Conservation (phyloP, 768 basidiomycete species). For the Serendipita sp. region DNA sequence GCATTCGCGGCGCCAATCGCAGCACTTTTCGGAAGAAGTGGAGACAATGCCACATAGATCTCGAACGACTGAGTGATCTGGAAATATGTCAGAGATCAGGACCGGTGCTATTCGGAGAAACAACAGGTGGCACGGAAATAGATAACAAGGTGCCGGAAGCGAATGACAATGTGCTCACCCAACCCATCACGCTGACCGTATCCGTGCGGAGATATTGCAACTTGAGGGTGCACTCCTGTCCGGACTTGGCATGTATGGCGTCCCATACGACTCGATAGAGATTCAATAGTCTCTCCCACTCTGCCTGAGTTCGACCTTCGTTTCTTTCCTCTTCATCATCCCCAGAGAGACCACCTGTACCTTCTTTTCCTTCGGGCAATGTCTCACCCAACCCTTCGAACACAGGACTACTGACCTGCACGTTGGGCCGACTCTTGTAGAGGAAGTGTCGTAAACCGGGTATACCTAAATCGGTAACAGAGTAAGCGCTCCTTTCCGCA, state of each 20-base stretch:
- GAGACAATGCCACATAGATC: constrained; percentile 70
- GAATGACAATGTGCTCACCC: constrained; percentile 45
- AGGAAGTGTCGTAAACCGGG: constrained; percentile 88
- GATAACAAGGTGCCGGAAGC: constrained; percentile 9
- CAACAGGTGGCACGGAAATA: not conserved
- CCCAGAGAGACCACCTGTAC: not conserved
- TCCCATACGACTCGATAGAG: constrained; percentile 83
- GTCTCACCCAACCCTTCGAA: constrained; percentile 46
- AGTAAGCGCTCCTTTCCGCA: constrained; percentile 42
- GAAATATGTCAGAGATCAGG: not conserved
- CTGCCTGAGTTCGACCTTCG: not conserved
- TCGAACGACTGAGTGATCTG: constrained; percentile 93
- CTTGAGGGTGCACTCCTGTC: constrained; percentile 65
- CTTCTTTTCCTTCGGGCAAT: constrained; percentile 32
- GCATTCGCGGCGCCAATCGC: constrained; percentile 79
- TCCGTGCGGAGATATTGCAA: constrained; percentile 77
- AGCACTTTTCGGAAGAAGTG: constrained; percentile 73
- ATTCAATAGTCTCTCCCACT: constrained; percentile 47
- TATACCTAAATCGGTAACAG: constrained; percentile 61
- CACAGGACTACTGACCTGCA: constrained; percentile 76
- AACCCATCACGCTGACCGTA: constrained; percentile 81
- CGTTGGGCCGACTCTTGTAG: constrained; percentile 79
- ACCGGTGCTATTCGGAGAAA: not conserved
- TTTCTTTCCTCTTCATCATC: not conserved
- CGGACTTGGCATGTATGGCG: constrained; percentile 77